Evolutionary conservation across 495 filamentous ascomycete species (phyloP).

Genomic region (Podospora bellae-mahoneyi): DNA sequence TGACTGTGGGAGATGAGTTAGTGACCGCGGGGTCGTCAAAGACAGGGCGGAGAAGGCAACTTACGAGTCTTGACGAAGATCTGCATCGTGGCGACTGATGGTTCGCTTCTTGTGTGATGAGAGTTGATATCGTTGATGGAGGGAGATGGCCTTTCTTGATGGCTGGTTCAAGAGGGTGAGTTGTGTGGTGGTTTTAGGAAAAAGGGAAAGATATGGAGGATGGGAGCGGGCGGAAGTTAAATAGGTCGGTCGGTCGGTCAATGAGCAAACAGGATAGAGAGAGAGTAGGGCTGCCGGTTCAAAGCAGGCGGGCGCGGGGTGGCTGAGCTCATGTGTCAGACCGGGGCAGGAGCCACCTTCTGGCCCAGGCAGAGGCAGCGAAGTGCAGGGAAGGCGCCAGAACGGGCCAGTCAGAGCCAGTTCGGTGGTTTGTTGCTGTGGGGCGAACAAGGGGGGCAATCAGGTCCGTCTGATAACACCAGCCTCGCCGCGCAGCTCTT

Average conservation of each 20-base stretch:
- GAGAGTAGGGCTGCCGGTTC: conserved; percentile 35
- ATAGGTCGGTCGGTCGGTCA: conserved; percentile 15
- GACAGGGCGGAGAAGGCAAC: conserved; percentile 36
- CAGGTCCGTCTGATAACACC: not conserved
- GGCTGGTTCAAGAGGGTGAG: conserved; percentile 23
- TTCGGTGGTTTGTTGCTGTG: conserved; percentile 31
- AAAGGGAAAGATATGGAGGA: conserved; percentile 11
- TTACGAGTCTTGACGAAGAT: conserved; percentile 97
- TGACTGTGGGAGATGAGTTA: conserved; percentile 55
- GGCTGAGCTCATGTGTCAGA: conserved; percentile 33
- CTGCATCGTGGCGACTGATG: conserved; percentile 62
- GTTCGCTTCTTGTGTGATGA: not conserved
- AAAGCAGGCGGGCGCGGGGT: conserved; percentile 26
- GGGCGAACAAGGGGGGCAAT: conserved; percentile 22
- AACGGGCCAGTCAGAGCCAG: conserved; percentile 30
- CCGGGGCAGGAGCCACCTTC: conserved; percentile 38
- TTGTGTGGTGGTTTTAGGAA: conserved; percentile 16
- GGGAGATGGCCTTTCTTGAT: conserved; percentile 24
- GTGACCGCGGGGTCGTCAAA: conserved; percentile 14
- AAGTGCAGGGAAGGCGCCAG: conserved; percentile 33
- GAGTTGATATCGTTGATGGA: conserved; percentile 23
- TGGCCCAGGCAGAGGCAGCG: conserved; percentile 24
- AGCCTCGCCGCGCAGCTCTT: conserved; percentile 15
- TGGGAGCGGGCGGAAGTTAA: conserved; percentile 24
- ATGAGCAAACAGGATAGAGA: conserved; percentile 17